Evolutionary conservation across 1,139 yeast genomes (phyloP), one percentile per base, ranked within the genome.

Genomic region (Pichia sp.): DNA sequence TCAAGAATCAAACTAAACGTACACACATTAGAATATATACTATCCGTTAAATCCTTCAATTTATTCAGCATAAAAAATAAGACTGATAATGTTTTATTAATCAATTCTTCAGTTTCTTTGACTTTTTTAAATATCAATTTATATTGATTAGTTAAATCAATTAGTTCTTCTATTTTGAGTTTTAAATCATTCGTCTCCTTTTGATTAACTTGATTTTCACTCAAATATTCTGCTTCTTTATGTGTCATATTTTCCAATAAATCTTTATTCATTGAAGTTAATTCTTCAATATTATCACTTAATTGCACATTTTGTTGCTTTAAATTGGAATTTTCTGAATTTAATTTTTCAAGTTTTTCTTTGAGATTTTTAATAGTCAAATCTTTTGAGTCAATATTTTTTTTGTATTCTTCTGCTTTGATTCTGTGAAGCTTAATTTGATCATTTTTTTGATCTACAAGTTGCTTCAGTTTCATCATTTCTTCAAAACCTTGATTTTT

Each of bases 1-100:
- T 87, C 96, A 43, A 90, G 67, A 2, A 85, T 67, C 43, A 74
- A 68, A 55, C 86, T 79, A 43, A 76, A 71, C 35, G 81, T 61
- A n/a, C 60, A 57, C 45, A 70, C 59, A 33, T 67, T 63, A 6
- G 65, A 59, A 47, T 56, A 64, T 16, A 71, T 52, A 32, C 66
- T 60, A 41, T 62, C 64, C 38, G 70, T 62, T 39, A 72, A 51
- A 35, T 65, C 71, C 33, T 63, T 64, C 29, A 70, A 58, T 30
- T 61, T 61, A 16, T 23, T 30, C 36, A 57, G 50, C 10, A 55
- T 37, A 11, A 52, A 50, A 8, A 52, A 52, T 22, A 60, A 40
- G 26, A 60, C 39, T 9, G 46, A 42, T 9, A 52, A 50, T 8
- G 55, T 34, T 20, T 53, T 49, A 10, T 46, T 46, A 5, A 60